phyloP scores from a whole-genome alignment of 2,329 filamentous ascomycete genomes.

The Triangularia setosa region DNA sequence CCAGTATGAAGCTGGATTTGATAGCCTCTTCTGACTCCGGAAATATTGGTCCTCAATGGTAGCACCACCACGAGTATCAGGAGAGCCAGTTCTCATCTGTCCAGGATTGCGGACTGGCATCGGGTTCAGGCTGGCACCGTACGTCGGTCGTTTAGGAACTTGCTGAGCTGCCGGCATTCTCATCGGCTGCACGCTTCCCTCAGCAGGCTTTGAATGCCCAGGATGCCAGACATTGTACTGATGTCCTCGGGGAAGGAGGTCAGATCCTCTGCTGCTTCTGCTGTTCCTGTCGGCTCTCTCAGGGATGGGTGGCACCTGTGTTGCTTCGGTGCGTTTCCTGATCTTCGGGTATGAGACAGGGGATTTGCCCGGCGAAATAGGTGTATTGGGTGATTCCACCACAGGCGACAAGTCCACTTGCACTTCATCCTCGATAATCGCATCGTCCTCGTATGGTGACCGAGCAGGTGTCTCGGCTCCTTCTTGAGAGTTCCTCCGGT shows the following conservation, averaged over 20 bases:
- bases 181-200: background rate
- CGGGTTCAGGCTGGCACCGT: constrained; percentile 11
- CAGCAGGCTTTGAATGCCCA: constrained; percentile 10
- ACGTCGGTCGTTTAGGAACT: background rate
- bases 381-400: constrained; percentile 40
- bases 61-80: constrained; percentile 19
- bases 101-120: constrained; percentile 22
- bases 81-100: constrained; percentile 26
- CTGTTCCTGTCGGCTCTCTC: background rate
- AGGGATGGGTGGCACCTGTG: background rate
- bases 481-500: constrained; percentile 30
- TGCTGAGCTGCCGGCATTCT: background rate
- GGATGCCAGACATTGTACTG: constrained; percentile 16
- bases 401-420: constrained; percentile 44
- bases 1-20: constrained; percentile 20
- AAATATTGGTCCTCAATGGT: constrained; percentile 15
- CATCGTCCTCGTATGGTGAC: constrained; percentile 20
- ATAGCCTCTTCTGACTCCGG: constrained; percentile 16
- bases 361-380: constrained; percentile 22
- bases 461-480: constrained; percentile 18
- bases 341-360: constrained; percentile 25
- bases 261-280: background rate
- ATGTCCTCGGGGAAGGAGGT: constrained; percentile 11
- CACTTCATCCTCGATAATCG: constrained; percentile 18
- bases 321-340: constrained; percentile 5